Percentiles rank a stretch among this genome's conserved stretches.
Evolutionary conservation across 306 rosid genomes (phyloP).

Genomic region (Pueraria montana): DNA sequence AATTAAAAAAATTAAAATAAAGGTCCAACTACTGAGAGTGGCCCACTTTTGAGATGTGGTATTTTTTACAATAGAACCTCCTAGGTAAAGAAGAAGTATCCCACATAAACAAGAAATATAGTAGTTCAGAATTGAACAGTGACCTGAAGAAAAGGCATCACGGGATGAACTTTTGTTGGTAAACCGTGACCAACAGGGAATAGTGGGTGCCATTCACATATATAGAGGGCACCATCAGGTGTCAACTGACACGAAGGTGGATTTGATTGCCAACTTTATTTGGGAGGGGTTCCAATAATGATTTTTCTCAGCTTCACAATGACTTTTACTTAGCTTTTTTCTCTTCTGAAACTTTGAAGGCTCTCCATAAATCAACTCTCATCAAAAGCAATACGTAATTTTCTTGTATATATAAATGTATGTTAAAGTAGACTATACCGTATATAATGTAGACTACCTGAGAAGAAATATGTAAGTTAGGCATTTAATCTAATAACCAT

Average conservation of each 20-base stretch:
- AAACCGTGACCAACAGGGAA: constrained; percentile 24
- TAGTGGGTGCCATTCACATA: constrained; percentile 42
- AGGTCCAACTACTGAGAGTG: neutral
- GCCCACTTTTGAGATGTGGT: neutral
- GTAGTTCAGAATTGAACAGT: constrained; percentile 37
- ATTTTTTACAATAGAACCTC: neutral
- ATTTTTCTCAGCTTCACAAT: neutral
- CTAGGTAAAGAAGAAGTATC: neutral
- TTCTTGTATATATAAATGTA: too few relatives aligned
- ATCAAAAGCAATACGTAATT: constrained; percentile 24
- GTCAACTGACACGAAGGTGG: constrained; percentile 14
- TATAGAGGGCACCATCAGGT: constrained; percentile 13
- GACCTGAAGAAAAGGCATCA: constrained; percentile 41
- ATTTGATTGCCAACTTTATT: constrained; percentile 54
- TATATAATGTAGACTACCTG: neutral
- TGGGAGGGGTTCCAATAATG: constrained; percentile 25
- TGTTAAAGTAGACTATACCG: neutral
- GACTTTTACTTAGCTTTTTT: constrained; percentile 10
- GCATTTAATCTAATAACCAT: constrained; percentile 37
- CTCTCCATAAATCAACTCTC: constrained; percentile 3
- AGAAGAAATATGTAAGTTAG: neutral
- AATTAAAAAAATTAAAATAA: neutral
- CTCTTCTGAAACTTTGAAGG: constrained; percentile 4
- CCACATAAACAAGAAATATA: neutral
- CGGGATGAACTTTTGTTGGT: constrained; percentile 32